These are phyloP conservation scores for Endogone sp. DNA, from an alignment of 192 early-diverging fungal genomes.

Conservation along the genomic window DNA sequence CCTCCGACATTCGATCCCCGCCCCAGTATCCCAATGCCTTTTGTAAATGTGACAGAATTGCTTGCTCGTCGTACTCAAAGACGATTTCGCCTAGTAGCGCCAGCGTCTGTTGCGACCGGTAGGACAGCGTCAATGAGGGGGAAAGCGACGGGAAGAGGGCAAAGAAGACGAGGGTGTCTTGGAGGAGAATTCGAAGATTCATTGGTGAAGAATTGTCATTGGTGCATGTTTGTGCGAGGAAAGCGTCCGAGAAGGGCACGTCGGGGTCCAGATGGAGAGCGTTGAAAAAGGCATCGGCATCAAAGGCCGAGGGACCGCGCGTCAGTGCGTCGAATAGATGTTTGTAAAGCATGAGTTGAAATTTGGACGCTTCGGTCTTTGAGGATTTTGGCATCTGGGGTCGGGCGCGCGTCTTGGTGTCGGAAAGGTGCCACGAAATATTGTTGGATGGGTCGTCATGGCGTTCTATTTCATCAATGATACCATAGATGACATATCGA, in stretches of 20 bases:
- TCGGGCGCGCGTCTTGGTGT: background rate
- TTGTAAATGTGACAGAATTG: background rate
- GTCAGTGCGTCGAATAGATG: background rate
- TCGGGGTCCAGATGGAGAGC: background rate
- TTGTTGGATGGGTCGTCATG: background rate
- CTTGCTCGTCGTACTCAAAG: background rate
- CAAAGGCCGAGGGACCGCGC: background rate
- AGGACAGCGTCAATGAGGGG: background rate
- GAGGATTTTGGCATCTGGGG: background rate
- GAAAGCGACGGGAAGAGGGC: background rate
- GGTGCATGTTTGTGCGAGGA: background rate
- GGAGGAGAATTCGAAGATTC: background rate
- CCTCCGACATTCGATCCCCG: background rate
- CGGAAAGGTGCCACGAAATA: background rate
- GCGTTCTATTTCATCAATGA: background rate
- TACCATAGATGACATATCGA: background rate
- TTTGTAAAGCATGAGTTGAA: conserved; percentile 1
- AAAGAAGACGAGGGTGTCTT: background rate
- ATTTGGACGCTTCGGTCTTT: background rate
- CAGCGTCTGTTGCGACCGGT: background rate
- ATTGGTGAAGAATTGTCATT: background rate
- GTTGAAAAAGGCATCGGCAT: background rate
- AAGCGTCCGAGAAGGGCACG: background rate
- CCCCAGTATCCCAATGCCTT: background rate
- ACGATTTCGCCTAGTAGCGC: background rate